Percentiles rank a stretch among this genome's conserved stretches.
These are phyloP conservation scores for Starmerella vaccinii DNA, from an alignment of 805 yeast genomes.

Conservation along the genomic window DNA sequence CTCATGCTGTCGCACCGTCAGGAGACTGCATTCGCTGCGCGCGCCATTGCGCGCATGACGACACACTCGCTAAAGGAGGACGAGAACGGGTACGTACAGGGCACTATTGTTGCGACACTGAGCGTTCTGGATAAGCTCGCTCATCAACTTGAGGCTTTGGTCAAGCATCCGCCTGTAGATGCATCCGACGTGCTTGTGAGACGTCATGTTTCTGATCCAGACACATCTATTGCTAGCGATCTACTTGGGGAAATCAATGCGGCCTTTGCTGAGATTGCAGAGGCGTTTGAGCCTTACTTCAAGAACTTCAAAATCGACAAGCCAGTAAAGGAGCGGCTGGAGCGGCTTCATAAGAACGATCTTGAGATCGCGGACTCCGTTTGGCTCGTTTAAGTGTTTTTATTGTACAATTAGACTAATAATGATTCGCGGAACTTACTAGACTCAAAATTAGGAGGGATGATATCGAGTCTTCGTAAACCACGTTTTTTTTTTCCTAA, in stretches of 20 bases:
- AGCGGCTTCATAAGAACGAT: neutral
- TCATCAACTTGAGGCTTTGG: constrained; percentile 22
- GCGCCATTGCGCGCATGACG: constrained; percentile 29
- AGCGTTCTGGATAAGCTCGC: constrained; percentile 25
- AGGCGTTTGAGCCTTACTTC: constrained; percentile 27
- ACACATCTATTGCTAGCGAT: constrained; percentile 17
- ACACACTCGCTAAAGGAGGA: constrained; percentile 33
- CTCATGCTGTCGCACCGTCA: constrained; percentile 25
- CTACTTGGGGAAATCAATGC: constrained; percentile 18
- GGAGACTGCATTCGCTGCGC: constrained; percentile 28
- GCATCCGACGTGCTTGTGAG: constrained; percentile 28
- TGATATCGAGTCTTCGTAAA: too few species aligned
- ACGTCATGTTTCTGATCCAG: constrained; percentile 12
- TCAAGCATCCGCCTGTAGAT: constrained; percentile 28
- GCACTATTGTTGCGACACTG: constrained; percentile 32
- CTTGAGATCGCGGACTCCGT: neutral
- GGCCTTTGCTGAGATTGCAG: constrained; percentile 26
- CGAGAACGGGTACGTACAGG: constrained; percentile 34
- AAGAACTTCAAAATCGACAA: constrained; percentile 23
- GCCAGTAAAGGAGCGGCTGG: constrained; percentile 7
- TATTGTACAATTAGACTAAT: neutral
- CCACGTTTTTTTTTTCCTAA: too few species aligned
- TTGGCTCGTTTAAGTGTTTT: constrained; percentile 2
- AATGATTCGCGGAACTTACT: too few species aligned
- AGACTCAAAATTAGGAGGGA: too few species aligned